A percentile compares a stretch with the other conserved stretches of the same genome.
Conservation (phyloP, 2,329 filamentous ascomycete species). For the Dendrostoma leiphaemia region DNA sequence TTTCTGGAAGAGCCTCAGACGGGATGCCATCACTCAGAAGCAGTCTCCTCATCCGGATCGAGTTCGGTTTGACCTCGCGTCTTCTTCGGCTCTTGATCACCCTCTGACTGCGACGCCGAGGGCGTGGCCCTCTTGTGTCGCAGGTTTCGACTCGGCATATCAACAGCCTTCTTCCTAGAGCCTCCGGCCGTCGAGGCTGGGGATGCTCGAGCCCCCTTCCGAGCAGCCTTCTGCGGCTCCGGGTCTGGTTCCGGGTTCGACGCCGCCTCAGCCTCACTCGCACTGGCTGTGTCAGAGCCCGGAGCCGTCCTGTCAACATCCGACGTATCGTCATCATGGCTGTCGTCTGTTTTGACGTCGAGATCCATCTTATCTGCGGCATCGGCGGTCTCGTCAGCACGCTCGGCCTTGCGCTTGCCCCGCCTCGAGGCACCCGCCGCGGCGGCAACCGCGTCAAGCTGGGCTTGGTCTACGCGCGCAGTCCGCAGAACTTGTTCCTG, state of each 20-base stretch:
- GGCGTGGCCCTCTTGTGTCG: background rate
- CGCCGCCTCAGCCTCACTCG: slow-evolving; percentile 3
- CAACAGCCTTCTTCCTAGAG: background rate
- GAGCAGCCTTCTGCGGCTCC: background rate
- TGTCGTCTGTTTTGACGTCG: background rate
- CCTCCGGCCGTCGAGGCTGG: background rate
- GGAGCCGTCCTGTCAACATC: slow-evolving; percentile 11
- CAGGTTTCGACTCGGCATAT: slow-evolving; percentile 2
- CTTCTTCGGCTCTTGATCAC: background rate
- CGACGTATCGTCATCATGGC: background rate
- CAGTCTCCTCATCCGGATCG: slow-evolving; percentile 13
- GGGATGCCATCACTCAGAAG: slow-evolving; percentile 6
- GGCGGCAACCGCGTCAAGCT: background rate
- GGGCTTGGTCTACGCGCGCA: slow-evolving; percentile 31
- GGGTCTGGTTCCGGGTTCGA: too few relatives aligned
- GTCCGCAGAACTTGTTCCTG: slow-evolving; percentile 61
- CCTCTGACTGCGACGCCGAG: background rate
- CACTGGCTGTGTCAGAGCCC: slow-evolving; percentile 15
- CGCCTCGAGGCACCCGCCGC: slow-evolving; percentile 6
- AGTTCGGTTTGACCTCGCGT: slow-evolving; percentile 1
- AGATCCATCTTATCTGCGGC: slow-evolving; percentile 11
- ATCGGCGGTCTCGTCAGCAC: slow-evolving; percentile 5
- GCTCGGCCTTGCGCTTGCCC: slow-evolving; percentile 18
- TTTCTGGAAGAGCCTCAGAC: background rate
- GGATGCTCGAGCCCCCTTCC: slow-evolving; percentile 1